Base-by-base conservation (phyloP, 164 flowering plant species). In the Chimonanthus salicifolius region DNA sequence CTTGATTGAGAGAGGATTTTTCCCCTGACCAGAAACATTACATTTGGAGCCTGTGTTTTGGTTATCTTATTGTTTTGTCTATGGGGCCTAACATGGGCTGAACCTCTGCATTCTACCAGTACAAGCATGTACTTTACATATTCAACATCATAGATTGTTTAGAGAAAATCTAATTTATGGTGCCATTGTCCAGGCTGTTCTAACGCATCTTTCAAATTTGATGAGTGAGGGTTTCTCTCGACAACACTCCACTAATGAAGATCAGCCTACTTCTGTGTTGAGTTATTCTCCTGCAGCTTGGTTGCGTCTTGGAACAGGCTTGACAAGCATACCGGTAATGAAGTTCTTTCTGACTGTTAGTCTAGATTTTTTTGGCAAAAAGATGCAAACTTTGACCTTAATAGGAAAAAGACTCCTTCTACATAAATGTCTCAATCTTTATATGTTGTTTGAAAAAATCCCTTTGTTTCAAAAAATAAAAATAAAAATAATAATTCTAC, bases 151-250 rank as follows among this genome's bases (percentile, higher is more conserved):
- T 33, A 33, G 33, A 33, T 10, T 51, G 13, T 51, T 54, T 54
- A 54, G 60, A 54, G 60, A 54, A 54, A 4, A 72, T 64, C 5
- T 7, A 46, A 6, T 46, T 48, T 21, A 21, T 20, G 3, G 49
- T 80, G 66, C 73, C 51, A 62, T 65, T 72, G 68, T 69, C 67
- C 84, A 92, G 97, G 97, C 90, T 83, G 90, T 90, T 80, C 77
- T 90, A 54, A 81, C 80, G 18, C 89, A 78, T 15, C 89, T 90
- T 68, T 79, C 97, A 74, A 82, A 74, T 49, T 80, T 92, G 84
- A 90, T 82, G 74, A 85, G 62, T 67, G 90, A 89, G 62, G 79
- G 58, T 68, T 78, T 79, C 58, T 77, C 88, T 46, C 76, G 81
- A 76, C 85, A 83, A 81, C 73, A 67, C 75, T 78, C 85, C 51